Evolutionary conservation across 176 grass and related monocot genomes (phyloP), one percentile per base, ranked within the genome.

Genomic region (Eleusine coracana): DNA sequence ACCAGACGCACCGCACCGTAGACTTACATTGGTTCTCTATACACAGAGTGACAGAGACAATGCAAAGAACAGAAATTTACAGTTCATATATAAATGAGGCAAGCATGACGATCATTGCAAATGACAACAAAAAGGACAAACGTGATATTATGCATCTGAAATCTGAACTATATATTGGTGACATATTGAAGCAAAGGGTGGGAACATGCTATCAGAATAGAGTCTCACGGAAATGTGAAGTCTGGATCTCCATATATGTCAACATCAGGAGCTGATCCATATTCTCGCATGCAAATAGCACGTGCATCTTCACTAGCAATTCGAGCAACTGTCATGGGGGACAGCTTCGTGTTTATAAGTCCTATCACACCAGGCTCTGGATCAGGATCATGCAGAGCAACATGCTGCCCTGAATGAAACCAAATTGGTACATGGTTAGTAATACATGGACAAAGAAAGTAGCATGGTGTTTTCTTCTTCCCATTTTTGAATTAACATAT

Each of bases 251-350:
- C 92, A 46, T 93, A 98, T 76, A 98, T 98, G 75, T 91, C 73
- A 34, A 98, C 75, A 31, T 95, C 88, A 52, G 96, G 96, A 72
- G 96, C 88, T 81, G 80, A 89, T 63, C 96, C 96, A 68, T 98
- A 98, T 74, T 98, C 96, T 67, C 90, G 65, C 68, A 89, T 91
- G 82, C 96, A 98, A 78, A 98, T 86, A 81, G 70, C 81, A 3
- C 88, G 96, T 6, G 96, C 96, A 88, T 98, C 96, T 70, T 98
- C 96, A 86, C 88, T 98, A 61, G 96, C 96, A 58, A 68, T 55
- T 42, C 68, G 90, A 23, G 96, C 92, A 25, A 91, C 84, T 51
- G 75, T 51, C 87, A 95, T 88, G 39, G 96, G 96, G 39, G 96
- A 98, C 79, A 98, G 84, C 65, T 76, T 88, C 40, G 92, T 98